Percentiles rank a stretch among this genome's conserved stretches.
These are phyloP conservation scores for Sisymbrium irio DNA, from an alignment of 345 rosid species.

Conservation along the genomic window DNA sequence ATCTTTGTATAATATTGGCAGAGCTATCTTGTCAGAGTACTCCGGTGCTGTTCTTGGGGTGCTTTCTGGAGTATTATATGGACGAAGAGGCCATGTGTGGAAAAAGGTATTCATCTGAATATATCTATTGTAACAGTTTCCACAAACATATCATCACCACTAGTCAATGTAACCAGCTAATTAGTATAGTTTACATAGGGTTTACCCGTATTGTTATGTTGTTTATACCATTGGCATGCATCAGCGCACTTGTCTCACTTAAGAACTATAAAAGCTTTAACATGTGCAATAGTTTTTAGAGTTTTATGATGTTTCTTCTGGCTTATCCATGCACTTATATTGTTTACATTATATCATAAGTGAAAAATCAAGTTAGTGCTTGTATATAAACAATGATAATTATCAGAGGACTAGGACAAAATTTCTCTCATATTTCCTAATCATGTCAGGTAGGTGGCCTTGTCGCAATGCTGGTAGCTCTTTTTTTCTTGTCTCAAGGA, in stretches of 20 bases:
- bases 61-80: constrained; percentile 83
- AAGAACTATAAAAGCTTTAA: constrained; percentile 1
- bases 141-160: not conserved
- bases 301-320: not conserved
- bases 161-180: not conserved
- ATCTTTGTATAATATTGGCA: constrained; percentile 29
- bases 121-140: not conserved
- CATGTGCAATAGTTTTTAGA: not conserved
- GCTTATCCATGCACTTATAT: not conserved
- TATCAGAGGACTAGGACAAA: not conserved
- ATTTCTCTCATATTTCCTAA: not conserved
- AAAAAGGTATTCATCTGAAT: constrained; percentile 63
- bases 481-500: constrained; percentile 90
- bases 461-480: constrained; percentile 78
- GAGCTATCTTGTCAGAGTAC: constrained; percentile 92
- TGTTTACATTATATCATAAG: not conserved
- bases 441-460: constrained; percentile 82
- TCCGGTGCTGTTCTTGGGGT: constrained; percentile 99
- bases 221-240: not conserved
- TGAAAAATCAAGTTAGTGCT: not conserved
- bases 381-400: not conserved
- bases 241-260: not conserved
- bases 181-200: not conserved
- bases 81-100: constrained; percentile 71
- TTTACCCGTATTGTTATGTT: not conserved